phyloP scores from a whole-genome alignment of 2,329 filamentous ascomycete species.

The Tolypocladium ovalisporum region DNA sequence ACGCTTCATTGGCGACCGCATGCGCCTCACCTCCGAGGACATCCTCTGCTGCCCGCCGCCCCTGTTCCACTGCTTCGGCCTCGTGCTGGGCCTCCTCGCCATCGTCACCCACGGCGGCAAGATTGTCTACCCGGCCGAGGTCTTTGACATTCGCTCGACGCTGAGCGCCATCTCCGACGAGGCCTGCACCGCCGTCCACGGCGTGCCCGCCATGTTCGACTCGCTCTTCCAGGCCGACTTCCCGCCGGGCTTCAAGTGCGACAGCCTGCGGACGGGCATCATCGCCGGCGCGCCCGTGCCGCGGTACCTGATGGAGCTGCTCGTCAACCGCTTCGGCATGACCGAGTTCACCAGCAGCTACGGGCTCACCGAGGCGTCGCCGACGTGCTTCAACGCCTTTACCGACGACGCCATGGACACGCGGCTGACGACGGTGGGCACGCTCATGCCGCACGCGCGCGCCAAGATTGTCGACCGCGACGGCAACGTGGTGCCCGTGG shows the following conservation, averaged over 20 bases:
- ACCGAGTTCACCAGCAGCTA: conserved; percentile 61
- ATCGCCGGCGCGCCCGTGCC: conserved; percentile 72
- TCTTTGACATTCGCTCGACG: conserved; percentile 58
- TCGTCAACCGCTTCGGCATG: conserved; percentile 65
- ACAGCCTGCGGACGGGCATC: conserved; percentile 60
- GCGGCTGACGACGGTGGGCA: conserved; percentile 62
- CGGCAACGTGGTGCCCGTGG: conserved; percentile 55
- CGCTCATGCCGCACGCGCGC: conserved; percentile 61
- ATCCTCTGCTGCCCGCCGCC: conserved; percentile 73
- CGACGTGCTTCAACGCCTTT: conserved; percentile 72
- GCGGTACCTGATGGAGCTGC: conserved; percentile 60
- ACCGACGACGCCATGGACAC: conserved; percentile 58
- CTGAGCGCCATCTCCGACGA: conserved; percentile 57
- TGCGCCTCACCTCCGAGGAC: conserved; percentile 56
- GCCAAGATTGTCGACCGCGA: conserved; percentile 68
- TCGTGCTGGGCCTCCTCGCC: conserved; percentile 65
- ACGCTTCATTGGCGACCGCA: conserved; percentile 62
- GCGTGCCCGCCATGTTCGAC: conserved; percentile 79
- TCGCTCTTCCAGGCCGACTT: conserved; percentile 41
- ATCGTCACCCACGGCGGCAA: conserved; percentile 64
- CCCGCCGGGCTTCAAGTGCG: conserved; percentile 29
- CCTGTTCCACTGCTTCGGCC: conserved; percentile 77
- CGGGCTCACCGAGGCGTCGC: conserved; percentile 66
- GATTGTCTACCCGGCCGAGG: conserved; percentile 65
- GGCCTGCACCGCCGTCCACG: conserved; percentile 63